Evolutionary conservation across 805 yeast genomes (phyloP), one percentile per base, ranked within the genome.

Genomic region (Spathaspora gorwiae): DNA sequence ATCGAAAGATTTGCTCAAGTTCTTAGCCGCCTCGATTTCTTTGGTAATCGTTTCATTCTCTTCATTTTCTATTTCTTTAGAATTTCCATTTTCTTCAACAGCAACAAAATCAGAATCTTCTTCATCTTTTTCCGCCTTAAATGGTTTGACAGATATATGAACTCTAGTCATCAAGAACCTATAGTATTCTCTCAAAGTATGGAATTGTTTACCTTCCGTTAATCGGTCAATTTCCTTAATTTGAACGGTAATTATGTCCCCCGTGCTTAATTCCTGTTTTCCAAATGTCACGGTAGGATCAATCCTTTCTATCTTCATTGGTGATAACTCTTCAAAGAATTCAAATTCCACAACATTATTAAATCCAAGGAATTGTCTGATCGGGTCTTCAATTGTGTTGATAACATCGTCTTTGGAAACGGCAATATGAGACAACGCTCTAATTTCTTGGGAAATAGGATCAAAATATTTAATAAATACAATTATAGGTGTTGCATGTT

Each of bases 381-480:
- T 45, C 1, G 68, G 57, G 10, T 72, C 70, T 3, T 69, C 51
- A 13, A 83, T 47, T 2, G 64, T 57, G 0, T 68, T 65, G 6
- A 83, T 61, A 1, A 60, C 55, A 15, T 75, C 78, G 39, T 75
- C 76, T 42, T 73, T 74, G 10, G 73, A 61, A 1, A 85, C 80
- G 14, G 72, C 62, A 3, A 73, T 59, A 54, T 87, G 86, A 0
- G 87, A 77, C 14, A 85, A 64, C 1, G 96, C 95, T n/a, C 60
- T 63, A n/a, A 88, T 59, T 5, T 70, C 60, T 57, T 81, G 84
- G 0, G 64, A 54, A 4, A 59, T 57, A 1, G 72, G 74, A 56
- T 89, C 90, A 64, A 84, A 89, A 50, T 74, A 73, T 61, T 90
- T 89, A 42, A 89, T 53, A 52, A 84, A 80, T 8, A 66, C 42